These are phyloP conservation scores for Bacidia rubella DNA, from an alignment of 495 filamentous ascomycete genomes.

Conservation along the genomic window DNA sequence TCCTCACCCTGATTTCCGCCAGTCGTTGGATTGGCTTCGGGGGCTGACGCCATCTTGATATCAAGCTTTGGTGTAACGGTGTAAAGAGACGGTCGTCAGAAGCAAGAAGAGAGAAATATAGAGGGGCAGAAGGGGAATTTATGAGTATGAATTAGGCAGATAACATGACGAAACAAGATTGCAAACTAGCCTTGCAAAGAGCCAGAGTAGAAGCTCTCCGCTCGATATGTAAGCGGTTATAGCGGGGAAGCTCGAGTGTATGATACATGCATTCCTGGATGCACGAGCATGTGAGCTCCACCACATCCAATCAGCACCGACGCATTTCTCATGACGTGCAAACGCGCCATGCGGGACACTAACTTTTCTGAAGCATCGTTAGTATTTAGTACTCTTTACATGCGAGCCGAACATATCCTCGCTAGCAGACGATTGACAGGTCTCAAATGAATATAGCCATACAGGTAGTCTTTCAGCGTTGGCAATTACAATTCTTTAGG, in stretches of 20 bases:
- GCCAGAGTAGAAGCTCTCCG: neutral
- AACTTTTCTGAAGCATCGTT: too few relatives aligned
- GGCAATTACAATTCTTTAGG: too few relatives aligned
- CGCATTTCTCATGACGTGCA: neutral
- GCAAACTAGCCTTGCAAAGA: neutral
- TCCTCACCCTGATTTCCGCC: slow-evolving; percentile 36
- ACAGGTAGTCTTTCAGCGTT: too few relatives aligned
- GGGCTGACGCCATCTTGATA: slow-evolving; percentile 39
- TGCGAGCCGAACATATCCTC: too few relatives aligned
- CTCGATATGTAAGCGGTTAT: neutral
- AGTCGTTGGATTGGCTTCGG: slow-evolving; percentile 21
- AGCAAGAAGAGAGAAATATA: neutral
- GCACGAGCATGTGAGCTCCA: neutral
- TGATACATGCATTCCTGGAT: neutral
- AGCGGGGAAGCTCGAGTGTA: neutral
- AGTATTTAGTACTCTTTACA: too few relatives aligned
- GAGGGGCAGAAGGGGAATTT: neutral
- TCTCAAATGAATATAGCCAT: too few relatives aligned
- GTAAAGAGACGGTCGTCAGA: neutral
- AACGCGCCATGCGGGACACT: too few relatives aligned
- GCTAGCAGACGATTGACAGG: too few relatives aligned
- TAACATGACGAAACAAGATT: neutral
- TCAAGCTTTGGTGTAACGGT: neutral
- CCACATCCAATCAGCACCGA: neutral
- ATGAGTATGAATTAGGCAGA: neutral